Conservation (phyloP, 306 rosid species). For the Elaeagnus macrophylla region DNA sequence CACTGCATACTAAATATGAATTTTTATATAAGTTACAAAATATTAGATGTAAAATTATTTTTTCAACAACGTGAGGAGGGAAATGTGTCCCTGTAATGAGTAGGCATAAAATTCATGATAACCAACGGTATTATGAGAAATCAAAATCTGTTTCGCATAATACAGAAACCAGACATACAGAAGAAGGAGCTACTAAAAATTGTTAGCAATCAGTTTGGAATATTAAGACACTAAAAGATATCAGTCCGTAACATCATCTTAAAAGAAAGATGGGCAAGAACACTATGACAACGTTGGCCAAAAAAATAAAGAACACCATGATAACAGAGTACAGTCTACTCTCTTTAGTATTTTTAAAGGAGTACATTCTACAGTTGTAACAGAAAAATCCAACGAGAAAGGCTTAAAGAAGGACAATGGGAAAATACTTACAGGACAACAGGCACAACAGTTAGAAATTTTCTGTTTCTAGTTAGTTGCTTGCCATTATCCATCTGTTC, state of each 20-base stretch:
- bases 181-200: background rate
- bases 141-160: background rate
- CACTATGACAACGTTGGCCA: background rate
- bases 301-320: no score
- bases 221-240: background rate
- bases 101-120: no score
- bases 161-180: background rate
- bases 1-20: no score
- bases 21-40: no score
- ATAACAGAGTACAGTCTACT: no score
- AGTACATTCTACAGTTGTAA: background rate
- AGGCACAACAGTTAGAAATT: constrained; percentile 36
- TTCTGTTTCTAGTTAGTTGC: constrained; percentile 37
- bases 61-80: no score
- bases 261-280: background rate
- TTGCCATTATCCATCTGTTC: constrained; percentile 41
- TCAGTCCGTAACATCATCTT: background rate
- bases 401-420: no score
- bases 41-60: no score
- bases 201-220: background rate
- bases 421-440: constrained; percentile 29
- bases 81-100: no score
- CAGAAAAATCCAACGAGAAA: no score
- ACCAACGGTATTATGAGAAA: background rate
- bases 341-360: no score